These are phyloP conservation scores for Alternaria solani DNA, from an alignment of 2,329 filamentous ascomycete genomes.

Conservation along the genomic window DNA sequence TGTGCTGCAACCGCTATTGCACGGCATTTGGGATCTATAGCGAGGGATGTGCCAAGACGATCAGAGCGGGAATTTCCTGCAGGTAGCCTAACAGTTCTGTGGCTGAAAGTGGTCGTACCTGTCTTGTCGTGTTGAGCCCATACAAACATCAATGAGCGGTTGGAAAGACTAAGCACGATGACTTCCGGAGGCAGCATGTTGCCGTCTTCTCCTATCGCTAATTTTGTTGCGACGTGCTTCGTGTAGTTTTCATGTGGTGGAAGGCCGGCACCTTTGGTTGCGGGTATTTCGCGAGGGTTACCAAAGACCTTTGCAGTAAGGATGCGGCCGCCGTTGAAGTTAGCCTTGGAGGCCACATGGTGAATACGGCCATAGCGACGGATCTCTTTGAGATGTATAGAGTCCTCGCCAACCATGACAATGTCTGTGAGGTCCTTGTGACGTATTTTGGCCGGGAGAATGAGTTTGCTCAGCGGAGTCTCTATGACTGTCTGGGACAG, in stretches of 20 bases:
- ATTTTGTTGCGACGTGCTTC: conserved; percentile 21
- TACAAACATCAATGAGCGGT: conserved; percentile 77
- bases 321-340: conserved; percentile 78
- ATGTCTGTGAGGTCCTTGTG: conserved; percentile 78
- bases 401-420: conserved; percentile 83
- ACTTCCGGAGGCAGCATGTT: conserved; percentile 72
- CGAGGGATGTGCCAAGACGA: conserved; percentile 71
- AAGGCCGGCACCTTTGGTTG: conserved; percentile 29
- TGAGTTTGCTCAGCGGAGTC: conserved; percentile 77
- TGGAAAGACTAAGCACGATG: conserved; percentile 77
- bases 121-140: conserved; percentile 64
- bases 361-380: conserved; percentile 73
- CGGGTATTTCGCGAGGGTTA: conserved; percentile 34
- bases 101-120: conserved; percentile 66
- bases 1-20: conserved; percentile 73
- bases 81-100: conserved; percentile 67
- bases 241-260: conserved; percentile 23
- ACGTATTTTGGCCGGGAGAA: conserved; percentile 81
- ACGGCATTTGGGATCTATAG: conserved; percentile 76
- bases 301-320: conserved; percentile 81
- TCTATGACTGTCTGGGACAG: conserved; percentile 80
- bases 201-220: conserved; percentile 31
- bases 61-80: conserved; percentile 61
- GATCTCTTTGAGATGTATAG: conserved; percentile 82
- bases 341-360: conserved; percentile 77